Evolutionary conservation across 140 eudicot genomes (phyloP).

Genomic region (Anethum foeniculum): DNA sequence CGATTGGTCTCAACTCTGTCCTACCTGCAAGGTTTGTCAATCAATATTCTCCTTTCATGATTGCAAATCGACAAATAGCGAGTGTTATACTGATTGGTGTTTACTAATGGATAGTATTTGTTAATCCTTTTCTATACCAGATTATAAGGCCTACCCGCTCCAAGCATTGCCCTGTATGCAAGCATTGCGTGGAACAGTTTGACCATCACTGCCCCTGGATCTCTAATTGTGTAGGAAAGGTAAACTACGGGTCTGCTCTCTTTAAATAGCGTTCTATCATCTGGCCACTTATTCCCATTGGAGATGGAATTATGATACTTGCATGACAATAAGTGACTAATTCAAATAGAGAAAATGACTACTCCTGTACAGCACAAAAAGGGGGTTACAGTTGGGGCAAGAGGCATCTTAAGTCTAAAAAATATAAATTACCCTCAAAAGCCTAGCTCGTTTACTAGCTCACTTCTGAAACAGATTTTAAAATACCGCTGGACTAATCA

Average conservation of each 20-base stretch:
- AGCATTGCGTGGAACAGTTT: conserved; percentile 82
- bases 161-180: conserved; percentile 85
- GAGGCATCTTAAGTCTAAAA: not conserved
- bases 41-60: not conserved
- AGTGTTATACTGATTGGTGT: not conserved
- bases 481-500: not conserved
- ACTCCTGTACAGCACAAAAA: not conserved
- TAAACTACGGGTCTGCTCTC: conserved; percentile 12
- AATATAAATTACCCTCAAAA: not conserved
- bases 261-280: not conserved
- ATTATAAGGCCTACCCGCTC: conserved; percentile 86
- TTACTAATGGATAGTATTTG: conserved; percentile 12
- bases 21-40: conserved; percentile 84
- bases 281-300: not conserved
- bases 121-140: conserved; percentile 21
- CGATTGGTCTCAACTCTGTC: conserved; percentile 92
- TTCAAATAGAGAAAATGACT: not conserved
- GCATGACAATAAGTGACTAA: not conserved
- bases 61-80: not conserved
- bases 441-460: not conserved
- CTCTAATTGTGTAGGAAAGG: conserved; percentile 99
- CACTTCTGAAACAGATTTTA: not conserved
- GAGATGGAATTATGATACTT: not conserved
- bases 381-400: not conserved
- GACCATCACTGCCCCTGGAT: conserved; percentile 99